These are phyloP conservation scores for Botrytis elliptica DNA, from an alignment of 2,329 filamentous ascomycete genomes.

Conservation along the genomic window DNA sequence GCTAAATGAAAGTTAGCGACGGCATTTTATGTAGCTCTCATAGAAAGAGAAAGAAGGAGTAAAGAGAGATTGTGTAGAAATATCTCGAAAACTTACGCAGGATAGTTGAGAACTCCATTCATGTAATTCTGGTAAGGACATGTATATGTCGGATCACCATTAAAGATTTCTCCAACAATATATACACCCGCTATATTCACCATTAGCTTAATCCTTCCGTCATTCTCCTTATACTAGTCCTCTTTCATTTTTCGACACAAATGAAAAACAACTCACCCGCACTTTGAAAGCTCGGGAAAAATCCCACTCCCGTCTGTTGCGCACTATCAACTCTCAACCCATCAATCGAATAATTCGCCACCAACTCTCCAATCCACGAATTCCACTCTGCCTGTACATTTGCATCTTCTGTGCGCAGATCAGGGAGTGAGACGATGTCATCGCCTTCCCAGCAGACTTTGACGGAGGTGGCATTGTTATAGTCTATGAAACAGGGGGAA, in stretches of 20 bases:
- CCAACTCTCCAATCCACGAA: conserved; percentile 33
- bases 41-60: not conserved
- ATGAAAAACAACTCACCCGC: conserved; percentile 34
- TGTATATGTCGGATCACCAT: conserved; percentile 53
- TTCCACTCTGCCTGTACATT: conserved; percentile 32
- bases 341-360: conserved; percentile 44
- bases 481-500: conserved; percentile 40
- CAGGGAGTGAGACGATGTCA: conserved; percentile 35
- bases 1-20: not conserved
- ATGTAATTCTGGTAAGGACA: conserved; percentile 55
- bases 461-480: conserved; percentile 38
- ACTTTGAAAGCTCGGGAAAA: conserved; percentile 54
- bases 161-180: conserved; percentile 58
- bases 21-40: too few species aligned
- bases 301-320: conserved; percentile 49
- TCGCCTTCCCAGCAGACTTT: conserved; percentile 36
- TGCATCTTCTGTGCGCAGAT: conserved; percentile 36
- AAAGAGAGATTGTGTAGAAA: not conserved
- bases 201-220: not conserved
- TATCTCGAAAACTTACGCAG: conserved; percentile 35
- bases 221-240: rapidly evolving
- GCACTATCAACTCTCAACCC: conserved; percentile 52
- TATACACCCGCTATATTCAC: conserved; percentile 53
- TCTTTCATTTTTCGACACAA: too few species aligned
- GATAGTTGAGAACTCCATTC: conserved; percentile 62